These are phyloP conservation scores for Colletotrichum paranaense DNA, from an alignment of 2,329 filamentous ascomycete genomes.

Conservation along the genomic window DNA sequence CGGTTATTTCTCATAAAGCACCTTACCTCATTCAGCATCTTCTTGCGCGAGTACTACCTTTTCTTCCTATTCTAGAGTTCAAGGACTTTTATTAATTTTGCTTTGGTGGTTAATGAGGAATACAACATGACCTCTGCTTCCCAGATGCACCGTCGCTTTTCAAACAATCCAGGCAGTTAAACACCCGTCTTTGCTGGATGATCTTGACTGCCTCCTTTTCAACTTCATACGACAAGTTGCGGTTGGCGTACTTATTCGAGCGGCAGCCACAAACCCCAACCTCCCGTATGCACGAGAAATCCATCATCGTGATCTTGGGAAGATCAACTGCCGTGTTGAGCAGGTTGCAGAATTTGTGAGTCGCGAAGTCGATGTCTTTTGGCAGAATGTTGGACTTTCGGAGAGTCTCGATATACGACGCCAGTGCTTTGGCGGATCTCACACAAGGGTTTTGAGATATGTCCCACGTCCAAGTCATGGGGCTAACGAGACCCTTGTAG, in stretches of 20 bases:
- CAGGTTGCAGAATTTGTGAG: slow-evolving; percentile 34
- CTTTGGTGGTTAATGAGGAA: neutral
- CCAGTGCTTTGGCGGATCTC: slow-evolving; percentile 31
- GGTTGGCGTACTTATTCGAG: slow-evolving; percentile 17
- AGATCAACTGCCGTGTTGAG: slow-evolving; percentile 21
- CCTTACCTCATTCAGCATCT: neutral
- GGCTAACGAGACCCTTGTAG: slow-evolving; percentile 27
- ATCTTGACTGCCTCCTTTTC: slow-evolving; percentile 27
- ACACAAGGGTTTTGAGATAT: slow-evolving; percentile 19
- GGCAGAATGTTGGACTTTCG: slow-evolving; percentile 29
- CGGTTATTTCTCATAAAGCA: neutral
- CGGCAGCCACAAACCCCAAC: slow-evolving; percentile 18
- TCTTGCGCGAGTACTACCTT: neutral
- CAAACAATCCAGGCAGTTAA: slow-evolving; percentile 36
- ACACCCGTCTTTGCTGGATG: slow-evolving; percentile 22
- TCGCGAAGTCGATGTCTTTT: slow-evolving; percentile 33
- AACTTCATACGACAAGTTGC: slow-evolving; percentile 12
- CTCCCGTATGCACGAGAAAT: slow-evolving; percentile 19
- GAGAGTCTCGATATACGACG: slow-evolving; percentile 29
- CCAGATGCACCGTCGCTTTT: slow-evolving; percentile 10
- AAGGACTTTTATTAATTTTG: neutral
- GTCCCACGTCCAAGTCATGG: slow-evolving; percentile 28
- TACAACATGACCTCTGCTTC: neutral
- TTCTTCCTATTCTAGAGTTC: neutral
- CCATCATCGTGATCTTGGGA: slow-evolving; percentile 22